These are phyloP conservation scores for Colletotrichum cereale DNA, from an alignment of 2,329 filamentous ascomycete genomes.

Conservation along the genomic window DNA sequence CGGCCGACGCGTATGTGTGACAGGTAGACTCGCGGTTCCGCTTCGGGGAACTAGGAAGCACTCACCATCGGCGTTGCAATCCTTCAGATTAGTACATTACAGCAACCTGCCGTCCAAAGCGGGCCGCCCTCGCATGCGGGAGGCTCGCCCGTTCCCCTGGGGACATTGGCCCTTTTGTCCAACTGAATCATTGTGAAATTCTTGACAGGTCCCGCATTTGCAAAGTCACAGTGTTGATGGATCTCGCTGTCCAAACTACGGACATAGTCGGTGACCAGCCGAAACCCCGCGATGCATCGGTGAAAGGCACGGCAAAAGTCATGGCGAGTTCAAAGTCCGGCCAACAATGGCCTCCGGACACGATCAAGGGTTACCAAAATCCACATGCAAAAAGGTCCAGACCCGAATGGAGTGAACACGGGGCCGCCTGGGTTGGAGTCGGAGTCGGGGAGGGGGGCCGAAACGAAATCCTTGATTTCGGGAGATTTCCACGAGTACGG, in stretches of 20 bases:
- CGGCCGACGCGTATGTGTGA: neutral
- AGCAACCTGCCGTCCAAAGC: slow-evolving; percentile 20
- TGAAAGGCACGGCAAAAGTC: neutral
- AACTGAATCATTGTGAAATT: slow-evolving; percentile 8
- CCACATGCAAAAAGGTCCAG: slow-evolving; percentile 15
- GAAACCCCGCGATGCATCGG: neutral
- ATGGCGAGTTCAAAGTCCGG: neutral
- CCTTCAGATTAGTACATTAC: slow-evolving; percentile 6
- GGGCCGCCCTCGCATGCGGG: slow-evolving; percentile 16
- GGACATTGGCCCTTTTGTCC: slow-evolving; percentile 16
- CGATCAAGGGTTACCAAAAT: neutral
- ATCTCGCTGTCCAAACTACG: neutral
- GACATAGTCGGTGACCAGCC: neutral
- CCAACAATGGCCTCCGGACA: neutral
- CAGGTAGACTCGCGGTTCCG: neutral
- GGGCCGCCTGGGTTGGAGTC: neutral
- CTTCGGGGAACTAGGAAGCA: neutral
- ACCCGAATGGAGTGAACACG: slow-evolving; percentile 12
- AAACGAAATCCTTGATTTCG: slow-evolving; percentile 13
- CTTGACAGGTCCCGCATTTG: slow-evolving; percentile 9
- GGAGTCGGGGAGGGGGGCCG: too few species aligned
- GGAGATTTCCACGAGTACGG: slow-evolving; percentile 32
- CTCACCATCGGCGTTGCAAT: slow-evolving; percentile 7
- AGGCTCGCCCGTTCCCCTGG: slow-evolving; percentile 17
- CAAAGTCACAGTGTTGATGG: slow-evolving; percentile 17